A percentile compares a stretch with the other conserved stretches of the same genome.
phyloP scores from a whole-genome alignment of 140 eudicot species.

The Stevia rebaudiana region DNA sequence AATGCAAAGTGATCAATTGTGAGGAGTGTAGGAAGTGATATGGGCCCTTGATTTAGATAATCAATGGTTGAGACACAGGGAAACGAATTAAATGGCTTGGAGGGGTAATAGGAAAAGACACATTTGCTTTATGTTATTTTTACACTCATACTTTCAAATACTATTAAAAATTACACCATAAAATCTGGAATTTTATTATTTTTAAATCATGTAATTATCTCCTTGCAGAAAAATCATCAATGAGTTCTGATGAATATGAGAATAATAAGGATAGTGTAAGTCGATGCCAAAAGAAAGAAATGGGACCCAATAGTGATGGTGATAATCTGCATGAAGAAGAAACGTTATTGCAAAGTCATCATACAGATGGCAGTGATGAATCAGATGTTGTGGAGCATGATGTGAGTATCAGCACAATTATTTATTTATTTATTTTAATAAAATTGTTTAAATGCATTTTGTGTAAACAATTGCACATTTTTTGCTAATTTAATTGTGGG shows the following conservation, averaged over 20 bases:
- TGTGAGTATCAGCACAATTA: conserved; percentile 46
- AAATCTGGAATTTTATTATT: no score
- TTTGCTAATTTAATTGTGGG: not conserved
- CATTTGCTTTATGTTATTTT: no score
- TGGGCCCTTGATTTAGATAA: no score
- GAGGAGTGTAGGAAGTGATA: no score
- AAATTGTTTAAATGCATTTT: not conserved
- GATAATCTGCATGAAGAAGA: conserved; percentile 28
- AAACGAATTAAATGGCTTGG: no score
- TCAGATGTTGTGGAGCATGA: conserved; percentile 74
- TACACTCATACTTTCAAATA: no score
- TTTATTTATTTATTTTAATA: not conserved
- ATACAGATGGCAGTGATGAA: conserved; percentile 55
- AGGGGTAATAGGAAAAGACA: no score
- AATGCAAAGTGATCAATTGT: no score
- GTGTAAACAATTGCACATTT: not conserved
- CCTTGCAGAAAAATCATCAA: conserved; percentile 23
- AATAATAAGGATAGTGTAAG: conserved; percentile 23
- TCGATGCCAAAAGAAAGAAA: conserved; percentile 20
- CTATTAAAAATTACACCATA: no score
- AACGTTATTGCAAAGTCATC: conserved; percentile 34
- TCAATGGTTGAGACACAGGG: no score
- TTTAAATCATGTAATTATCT: conserved; percentile 13
- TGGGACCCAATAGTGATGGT: conserved; percentile 20
- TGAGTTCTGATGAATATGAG: conserved; percentile 18